Conservation (phyloP, 73 alveolate genomes). For the Loxodes magnus region DNA sequence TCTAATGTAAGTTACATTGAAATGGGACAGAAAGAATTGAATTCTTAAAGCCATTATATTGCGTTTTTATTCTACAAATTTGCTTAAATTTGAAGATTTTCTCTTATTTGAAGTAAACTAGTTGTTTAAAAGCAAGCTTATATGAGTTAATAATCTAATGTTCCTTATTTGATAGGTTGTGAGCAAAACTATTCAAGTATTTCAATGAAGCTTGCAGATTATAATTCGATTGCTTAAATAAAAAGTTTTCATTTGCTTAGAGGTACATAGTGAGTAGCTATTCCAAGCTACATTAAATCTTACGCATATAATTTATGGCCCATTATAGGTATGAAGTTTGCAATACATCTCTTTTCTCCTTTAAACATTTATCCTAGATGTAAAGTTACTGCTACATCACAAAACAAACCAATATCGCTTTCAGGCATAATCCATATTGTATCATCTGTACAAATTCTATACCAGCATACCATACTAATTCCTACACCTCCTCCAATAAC, state of each 20-base stretch:
- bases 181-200: background rate
- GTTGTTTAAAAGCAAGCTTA: background rate
- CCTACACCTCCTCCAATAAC: slow-evolving; percentile 14
- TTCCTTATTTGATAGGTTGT: background rate
- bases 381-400: slow-evolving; percentile 12
- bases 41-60: background rate
- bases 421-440: slow-evolving; percentile 16
- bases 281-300: background rate
- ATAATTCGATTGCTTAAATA: background rate
- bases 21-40: background rate
- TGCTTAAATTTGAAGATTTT: background rate
- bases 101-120: background rate
- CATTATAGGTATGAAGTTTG: background rate
- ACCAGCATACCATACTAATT: slow-evolving; percentile 3
- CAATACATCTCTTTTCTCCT: background rate
- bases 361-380: background rate
- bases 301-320: background rate
- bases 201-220: background rate
- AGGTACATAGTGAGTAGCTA: background rate
- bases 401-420: slow-evolving; percentile 9
- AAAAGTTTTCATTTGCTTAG: background rate
- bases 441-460: slow-evolving; percentile 6
- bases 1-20: background rate
- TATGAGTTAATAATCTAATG: background rate
- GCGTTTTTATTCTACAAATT: background rate